These are phyloP conservation scores for Umbelopsis sp. DNA, from an alignment of 192 early-diverging fungal genomes.

Conservation along the genomic window DNA sequence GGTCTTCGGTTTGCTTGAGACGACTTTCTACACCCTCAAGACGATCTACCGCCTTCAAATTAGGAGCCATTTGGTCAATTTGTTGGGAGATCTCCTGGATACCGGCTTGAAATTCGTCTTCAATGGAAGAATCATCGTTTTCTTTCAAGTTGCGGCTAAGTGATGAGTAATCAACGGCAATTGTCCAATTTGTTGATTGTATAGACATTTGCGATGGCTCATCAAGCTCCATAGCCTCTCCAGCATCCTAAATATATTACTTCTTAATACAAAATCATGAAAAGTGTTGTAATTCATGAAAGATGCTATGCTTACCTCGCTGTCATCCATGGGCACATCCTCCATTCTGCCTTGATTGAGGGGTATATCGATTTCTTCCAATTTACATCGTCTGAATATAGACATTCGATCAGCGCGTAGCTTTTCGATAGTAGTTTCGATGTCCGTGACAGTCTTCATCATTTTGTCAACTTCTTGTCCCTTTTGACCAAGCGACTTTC, in stretches of 20 bases:
- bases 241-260: conserved; percentile 22
- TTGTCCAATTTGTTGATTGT: conserved; percentile 47
- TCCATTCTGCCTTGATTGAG: conserved; percentile 74
- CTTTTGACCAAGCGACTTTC: conserved; percentile 57
- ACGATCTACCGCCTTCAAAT: conserved; percentile 85
- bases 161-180: conserved; percentile 63
- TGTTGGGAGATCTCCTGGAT: conserved; percentile 61
- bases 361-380: conserved; percentile 92
- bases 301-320: conserved; percentile 46
- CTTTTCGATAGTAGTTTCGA: conserved; percentile 80
- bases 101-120: conserved; percentile 67
- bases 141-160: conserved; percentile 56
- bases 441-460: conserved; percentile 61
- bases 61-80: conserved; percentile 89
- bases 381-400: conserved; percentile 86
- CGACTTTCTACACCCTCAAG: conserved; percentile 83
- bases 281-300: conserved; percentile 16
- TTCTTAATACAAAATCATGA: no score
- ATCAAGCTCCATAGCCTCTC: conserved; percentile 56
- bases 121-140: conserved; percentile 46
- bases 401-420: conserved; percentile 72
- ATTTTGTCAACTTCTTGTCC: conserved; percentile 71
- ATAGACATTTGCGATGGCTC: conserved; percentile 34
- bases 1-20: conserved; percentile 76
- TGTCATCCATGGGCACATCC: conserved; percentile 74